These are phyloP conservation scores for Didymella exigua DNA, from an alignment of 2,329 filamentous ascomycete species.

Conservation along the genomic window DNA sequence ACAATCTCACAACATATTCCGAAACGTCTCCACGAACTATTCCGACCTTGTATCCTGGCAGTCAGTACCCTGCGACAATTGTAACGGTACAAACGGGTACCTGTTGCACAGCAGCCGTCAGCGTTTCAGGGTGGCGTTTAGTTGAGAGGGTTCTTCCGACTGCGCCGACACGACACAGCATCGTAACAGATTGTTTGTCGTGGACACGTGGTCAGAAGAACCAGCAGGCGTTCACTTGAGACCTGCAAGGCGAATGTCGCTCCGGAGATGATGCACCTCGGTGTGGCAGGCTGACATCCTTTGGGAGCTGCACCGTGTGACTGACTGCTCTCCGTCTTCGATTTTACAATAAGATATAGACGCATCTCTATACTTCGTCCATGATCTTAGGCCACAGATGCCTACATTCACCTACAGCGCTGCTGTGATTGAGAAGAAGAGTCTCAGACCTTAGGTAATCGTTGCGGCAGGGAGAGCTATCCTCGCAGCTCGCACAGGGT, in stretches of 20 bases:
- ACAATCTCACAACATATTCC: slow-evolving; percentile 7
- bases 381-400: too few relatives aligned
- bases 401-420: too few relatives aligned
- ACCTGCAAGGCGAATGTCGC: not conserved
- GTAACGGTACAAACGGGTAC: not conserved
- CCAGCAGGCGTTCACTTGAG: not conserved
- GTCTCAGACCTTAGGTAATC: not conserved
- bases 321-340: not conserved
- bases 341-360: not conserved
- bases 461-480: too few relatives aligned
- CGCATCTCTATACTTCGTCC: too few relatives aligned
- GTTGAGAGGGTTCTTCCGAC: not conserved
- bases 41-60: slow-evolving; percentile 3
- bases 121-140: slow-evolving; percentile 1
- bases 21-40: slow-evolving; percentile 13
- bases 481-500: too few relatives aligned
- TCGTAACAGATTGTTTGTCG: not conserved
- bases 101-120: slow-evolving; percentile 8
- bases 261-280: too few relatives aligned
- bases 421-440: not conserved
- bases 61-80: slow-evolving; percentile 4
- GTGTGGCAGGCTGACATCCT: not conserved
- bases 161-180: not conserved
- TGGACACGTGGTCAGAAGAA: not conserved
- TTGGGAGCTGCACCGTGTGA: not conserved